phyloP scores from a whole-genome alignment of 1,284 basidiomycete species.

The Pascua guehoae region DNA sequence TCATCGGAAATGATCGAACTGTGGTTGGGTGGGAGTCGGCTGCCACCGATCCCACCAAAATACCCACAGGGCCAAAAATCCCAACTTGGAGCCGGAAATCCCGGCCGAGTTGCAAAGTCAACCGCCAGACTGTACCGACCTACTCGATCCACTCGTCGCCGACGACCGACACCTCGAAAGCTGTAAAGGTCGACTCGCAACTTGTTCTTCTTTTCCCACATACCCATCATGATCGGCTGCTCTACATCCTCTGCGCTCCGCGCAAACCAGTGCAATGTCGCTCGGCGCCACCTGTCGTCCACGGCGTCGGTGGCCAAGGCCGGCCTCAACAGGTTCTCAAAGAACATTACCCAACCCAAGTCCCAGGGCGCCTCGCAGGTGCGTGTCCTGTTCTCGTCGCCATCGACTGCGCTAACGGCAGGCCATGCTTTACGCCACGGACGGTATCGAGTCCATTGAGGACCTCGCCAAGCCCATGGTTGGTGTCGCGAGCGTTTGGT shows the following conservation, averaged over 20 bases:
- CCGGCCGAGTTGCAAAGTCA: too few relatives aligned
- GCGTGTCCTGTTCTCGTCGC: conserved; percentile 15
- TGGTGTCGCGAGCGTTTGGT: conserved; percentile 91
- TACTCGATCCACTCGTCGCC: not conserved
- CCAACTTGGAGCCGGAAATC: too few relatives aligned
- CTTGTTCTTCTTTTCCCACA: not conserved
- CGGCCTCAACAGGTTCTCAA: conserved; percentile 69
- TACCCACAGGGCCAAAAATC: too few relatives aligned
- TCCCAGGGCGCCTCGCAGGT: conserved; percentile 91
- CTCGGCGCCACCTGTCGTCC: conserved; percentile 9
- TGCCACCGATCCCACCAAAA: too few relatives aligned
- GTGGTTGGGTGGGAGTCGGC: too few relatives aligned
- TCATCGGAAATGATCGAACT: too few relatives aligned
- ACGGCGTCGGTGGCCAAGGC: conserved; percentile 20
- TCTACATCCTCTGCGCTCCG: conserved; percentile 14
- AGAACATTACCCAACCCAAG: conserved; percentile 79
- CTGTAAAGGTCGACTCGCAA: not conserved
- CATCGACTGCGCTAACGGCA: conserved; percentile 35
- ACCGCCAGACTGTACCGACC: not conserved
- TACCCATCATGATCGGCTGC: conserved; percentile 14
- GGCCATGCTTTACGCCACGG: conserved; percentile 96
- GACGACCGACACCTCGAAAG: not conserved
- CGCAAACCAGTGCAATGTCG: conserved; percentile 16
- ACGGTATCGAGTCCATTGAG: conserved; percentile 69
- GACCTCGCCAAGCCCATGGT: conserved; percentile 95